A percentile compares a stretch with the other conserved stretches of the same genome.
These are phyloP conservation scores for Avena sativa DNA, from an alignment of 176 grass and related monocot genomes.

Conservation along the genomic window DNA sequence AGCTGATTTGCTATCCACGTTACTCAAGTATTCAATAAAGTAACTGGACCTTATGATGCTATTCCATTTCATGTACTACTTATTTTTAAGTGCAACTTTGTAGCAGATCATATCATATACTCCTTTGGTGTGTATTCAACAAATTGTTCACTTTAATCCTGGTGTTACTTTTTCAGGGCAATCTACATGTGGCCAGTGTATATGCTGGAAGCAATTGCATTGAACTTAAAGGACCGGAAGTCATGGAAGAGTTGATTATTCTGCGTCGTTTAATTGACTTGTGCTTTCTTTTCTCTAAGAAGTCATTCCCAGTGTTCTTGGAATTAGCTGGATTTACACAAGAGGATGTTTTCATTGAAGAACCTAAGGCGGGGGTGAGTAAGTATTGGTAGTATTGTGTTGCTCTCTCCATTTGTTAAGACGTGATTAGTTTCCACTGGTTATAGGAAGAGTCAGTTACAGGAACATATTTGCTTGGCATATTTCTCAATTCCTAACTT, in stretches of 20 bases:
- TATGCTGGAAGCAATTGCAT: constrained; percentile 85
- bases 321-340: constrained; percentile 76
- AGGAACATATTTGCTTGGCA: constrained; percentile 24
- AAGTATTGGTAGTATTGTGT: constrained; percentile 53
- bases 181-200: constrained; percentile 73
- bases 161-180: constrained; percentile 64
- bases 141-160: constrained; percentile 21
- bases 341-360: constrained; percentile 89
- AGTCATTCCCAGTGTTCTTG: constrained; percentile 77
- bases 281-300: constrained; percentile 94
- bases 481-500: constrained; percentile 35
- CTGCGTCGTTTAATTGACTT: constrained; percentile 76
- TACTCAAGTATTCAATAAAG: constrained; percentile 12
- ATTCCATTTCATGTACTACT: constrained; percentile 14
- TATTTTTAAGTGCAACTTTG: constrained; percentile 5
- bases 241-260: constrained; percentile 82
- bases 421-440: not conserved
- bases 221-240: constrained; percentile 67
- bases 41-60: not conserved
- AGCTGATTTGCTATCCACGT: not conserved
- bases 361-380: constrained; percentile 90
- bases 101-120: constrained; percentile 12
- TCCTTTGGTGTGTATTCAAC: constrained; percentile 24
- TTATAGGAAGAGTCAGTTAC: constrained; percentile 19
- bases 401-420: constrained; percentile 31